A percentile compares a stretch with the other conserved stretches of the same genome.
These are phyloP conservation scores for Gossypium lobatum DNA, from an alignment of 441 rosid genomes.

Conservation along the genomic window DNA sequence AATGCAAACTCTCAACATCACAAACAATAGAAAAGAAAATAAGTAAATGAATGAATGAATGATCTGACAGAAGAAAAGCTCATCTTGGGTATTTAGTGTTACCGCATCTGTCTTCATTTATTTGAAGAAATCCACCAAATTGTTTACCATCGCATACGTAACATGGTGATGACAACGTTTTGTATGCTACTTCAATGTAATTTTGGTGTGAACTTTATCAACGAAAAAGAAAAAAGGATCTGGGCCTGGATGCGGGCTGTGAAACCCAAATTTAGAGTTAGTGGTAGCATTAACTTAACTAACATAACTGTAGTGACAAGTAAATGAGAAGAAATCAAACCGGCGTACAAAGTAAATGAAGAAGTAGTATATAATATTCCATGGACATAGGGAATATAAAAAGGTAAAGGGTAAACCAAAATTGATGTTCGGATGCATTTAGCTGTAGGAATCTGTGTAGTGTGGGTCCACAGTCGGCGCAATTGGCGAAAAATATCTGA, in stretches of 20 bases:
- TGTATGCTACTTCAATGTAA: background rate
- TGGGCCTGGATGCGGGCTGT: background rate
- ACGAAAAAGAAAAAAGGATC: background rate
- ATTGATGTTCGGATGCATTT: conserved; percentile 2
- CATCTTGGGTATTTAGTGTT: background rate
- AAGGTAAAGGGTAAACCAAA: background rate
- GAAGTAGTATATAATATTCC: background rate
- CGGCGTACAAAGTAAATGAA: background rate
- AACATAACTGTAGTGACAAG: background rate
- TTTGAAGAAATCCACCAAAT: background rate
- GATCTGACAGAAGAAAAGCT: background rate
- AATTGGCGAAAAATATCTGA: conserved; percentile 7
- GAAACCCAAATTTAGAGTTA: background rate
- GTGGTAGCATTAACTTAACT: background rate
- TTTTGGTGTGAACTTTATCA: too few relatives aligned
- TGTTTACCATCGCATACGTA: background rate
- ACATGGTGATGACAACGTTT: background rate
- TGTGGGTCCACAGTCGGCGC: conserved; percentile 7
- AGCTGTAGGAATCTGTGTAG: background rate
- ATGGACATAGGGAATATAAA: background rate
- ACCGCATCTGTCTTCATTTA: background rate
- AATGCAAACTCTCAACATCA: background rate
- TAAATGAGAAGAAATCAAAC: too few relatives aligned
- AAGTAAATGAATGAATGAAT: background rate
- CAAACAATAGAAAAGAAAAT: background rate